These are phyloP conservation scores for Colletotrichum viniferum DNA, from an alignment of 2,329 filamentous ascomycete genomes.

Conservation along the genomic window DNA sequence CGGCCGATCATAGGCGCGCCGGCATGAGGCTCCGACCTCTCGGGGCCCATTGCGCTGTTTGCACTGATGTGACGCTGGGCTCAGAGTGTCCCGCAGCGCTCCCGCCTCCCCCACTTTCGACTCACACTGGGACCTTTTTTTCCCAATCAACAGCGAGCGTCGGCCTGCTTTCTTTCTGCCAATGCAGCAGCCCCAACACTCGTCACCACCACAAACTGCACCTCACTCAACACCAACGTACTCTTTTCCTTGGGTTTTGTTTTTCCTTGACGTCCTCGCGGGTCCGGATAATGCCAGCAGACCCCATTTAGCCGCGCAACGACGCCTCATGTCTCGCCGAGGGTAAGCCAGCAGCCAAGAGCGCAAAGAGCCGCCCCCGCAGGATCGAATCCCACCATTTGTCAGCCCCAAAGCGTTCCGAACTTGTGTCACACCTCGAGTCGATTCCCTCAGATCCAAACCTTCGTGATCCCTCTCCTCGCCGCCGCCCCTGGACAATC, in stretches of 20 bases:
- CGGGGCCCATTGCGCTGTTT: background rate
- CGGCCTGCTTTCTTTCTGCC: background rate
- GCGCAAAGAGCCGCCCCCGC: background rate
- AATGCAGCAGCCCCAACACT: background rate
- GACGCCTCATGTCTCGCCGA: background rate
- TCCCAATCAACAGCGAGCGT: background rate
- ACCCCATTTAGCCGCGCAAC: background rate
- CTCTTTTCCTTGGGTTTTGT: background rate
- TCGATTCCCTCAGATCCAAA: background rate
- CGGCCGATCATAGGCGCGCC: background rate
- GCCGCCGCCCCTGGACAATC: background rate
- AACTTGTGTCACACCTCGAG: slow-evolving; percentile 1
- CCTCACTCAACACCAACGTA: background rate
- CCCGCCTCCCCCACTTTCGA: background rate
- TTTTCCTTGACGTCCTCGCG: background rate
- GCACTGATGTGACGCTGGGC: background rate
- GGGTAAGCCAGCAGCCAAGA: background rate
- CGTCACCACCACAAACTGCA: background rate
- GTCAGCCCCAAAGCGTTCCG: background rate
- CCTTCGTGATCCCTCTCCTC: background rate
- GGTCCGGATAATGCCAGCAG: background rate
- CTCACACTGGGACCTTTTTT: background rate
- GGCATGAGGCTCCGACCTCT: slow-evolving; percentile 6
- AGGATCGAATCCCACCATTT: background rate
- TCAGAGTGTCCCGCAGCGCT: background rate